Conservation (phyloP, 345 rosid species). For the Gossypium turneri region DNA sequence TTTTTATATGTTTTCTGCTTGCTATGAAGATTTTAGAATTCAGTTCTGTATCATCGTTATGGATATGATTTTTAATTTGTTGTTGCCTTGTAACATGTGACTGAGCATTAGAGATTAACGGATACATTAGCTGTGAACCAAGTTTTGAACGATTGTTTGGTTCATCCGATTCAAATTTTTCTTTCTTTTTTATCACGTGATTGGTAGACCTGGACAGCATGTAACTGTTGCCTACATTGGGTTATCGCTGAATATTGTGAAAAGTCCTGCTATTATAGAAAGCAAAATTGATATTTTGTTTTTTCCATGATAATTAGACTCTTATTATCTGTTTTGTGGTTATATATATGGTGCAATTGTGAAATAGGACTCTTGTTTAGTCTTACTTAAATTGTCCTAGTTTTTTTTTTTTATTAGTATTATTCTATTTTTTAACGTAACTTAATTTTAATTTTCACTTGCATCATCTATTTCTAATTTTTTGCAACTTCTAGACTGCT, state of each 20-base stretch:
- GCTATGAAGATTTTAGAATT: background rate
- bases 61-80: background rate
- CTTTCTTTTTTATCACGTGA: background rate
- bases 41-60: background rate
- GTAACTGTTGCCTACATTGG: background rate
- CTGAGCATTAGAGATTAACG: background rate
- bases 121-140: background rate
- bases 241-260: background rate
- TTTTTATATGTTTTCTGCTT: background rate
- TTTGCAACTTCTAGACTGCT: conserved; percentile 14
- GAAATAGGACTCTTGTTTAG: background rate
- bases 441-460: conserved; percentile 1
- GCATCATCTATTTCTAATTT: background rate
- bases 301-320: background rate
- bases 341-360: background rate
- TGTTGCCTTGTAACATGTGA: background rate
- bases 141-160: background rate
- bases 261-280: background rate
- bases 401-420: background rate
- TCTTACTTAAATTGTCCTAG: background rate
- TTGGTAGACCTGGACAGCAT: background rate
- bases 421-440: background rate
- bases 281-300: background rate
- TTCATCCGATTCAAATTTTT: background rate
- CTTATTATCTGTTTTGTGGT: background rate